Percentiles rank a stretch among this genome's conserved stretches.
phyloP scores from a whole-genome alignment of 208 protist genomes.

The Phytomonas francai region DNA sequence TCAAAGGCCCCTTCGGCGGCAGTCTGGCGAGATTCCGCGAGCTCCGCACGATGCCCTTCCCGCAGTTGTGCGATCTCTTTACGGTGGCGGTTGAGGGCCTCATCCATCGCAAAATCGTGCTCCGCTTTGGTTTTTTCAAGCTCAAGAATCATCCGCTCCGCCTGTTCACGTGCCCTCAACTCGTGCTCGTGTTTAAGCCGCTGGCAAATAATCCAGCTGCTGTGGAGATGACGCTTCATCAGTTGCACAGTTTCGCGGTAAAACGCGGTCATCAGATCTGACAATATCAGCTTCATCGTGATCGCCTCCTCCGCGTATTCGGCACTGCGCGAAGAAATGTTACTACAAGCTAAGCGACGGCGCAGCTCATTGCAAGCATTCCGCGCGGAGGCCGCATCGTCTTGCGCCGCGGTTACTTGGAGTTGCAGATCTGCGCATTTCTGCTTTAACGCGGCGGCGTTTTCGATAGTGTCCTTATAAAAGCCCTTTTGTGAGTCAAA shows the following conservation, averaged over 20 bases:
- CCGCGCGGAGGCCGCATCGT: constrained; percentile 10
- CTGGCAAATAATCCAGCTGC: constrained; percentile 14
- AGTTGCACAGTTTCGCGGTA: constrained; percentile 15
- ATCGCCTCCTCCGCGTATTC: constrained; percentile 27
- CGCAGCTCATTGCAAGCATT: constrained; percentile 17
- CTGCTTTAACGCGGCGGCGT: constrained; percentile 20
- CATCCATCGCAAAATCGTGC: no score
- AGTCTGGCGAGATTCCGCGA: constrained; percentile 6
- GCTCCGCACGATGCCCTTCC: constrained; percentile 10
- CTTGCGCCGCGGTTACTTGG: constrained; percentile 23
- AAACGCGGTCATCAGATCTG: constrained; percentile 1
- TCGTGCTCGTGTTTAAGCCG: constrained; percentile 3
- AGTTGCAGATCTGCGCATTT: constrained; percentile 12
- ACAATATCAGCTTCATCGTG: constrained; percentile 17
- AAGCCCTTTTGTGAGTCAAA: constrained; percentile 26
- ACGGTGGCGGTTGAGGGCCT: no score
- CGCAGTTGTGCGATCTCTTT: constrained; percentile 13
- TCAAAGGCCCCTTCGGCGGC: no score
- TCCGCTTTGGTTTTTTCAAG: no score
- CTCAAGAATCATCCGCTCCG: constrained; percentile 7
- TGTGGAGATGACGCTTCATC: constrained; percentile 6
- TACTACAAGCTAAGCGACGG: constrained; percentile 16
- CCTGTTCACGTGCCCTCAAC: background rate
- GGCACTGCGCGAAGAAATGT: background rate
- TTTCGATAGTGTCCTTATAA: constrained; percentile 16